Evolutionary conservation across 805 yeast species (phyloP).

Genomic region (Ogataea nonfermentans): DNA sequence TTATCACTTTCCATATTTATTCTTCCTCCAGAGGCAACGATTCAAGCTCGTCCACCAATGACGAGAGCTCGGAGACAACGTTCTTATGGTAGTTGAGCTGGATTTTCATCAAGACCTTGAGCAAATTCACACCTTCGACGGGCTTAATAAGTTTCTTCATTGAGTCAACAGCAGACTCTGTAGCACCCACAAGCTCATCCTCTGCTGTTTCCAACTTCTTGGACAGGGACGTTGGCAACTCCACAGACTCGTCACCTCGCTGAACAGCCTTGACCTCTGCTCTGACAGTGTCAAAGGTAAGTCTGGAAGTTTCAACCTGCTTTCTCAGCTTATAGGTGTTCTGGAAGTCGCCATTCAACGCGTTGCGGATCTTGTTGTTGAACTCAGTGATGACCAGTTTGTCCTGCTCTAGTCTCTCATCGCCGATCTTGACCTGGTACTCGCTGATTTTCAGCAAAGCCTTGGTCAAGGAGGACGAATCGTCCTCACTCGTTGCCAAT

Average conservation of each 20-base stretch:
- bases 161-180: conserved; percentile 72
- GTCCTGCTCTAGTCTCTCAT: conserved; percentile 70
- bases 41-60: conserved; percentile 44
- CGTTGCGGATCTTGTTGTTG: conserved; percentile 51
- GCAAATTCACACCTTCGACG: conserved; percentile 57
- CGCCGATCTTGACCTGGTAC: conserved; percentile 61
- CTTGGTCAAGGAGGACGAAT: conserved; percentile 49
- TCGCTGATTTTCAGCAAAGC: conserved; percentile 56
- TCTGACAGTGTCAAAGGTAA: conserved; percentile 67
- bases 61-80: conserved; percentile 48
- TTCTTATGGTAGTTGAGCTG: conserved; percentile 64
- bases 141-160: conserved; percentile 74
- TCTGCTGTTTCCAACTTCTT: conserved; percentile 57
- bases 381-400: conserved; percentile 56
- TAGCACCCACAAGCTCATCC: conserved; percentile 78
- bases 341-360: conserved; percentile 57
- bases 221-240: conserved; percentile 49
- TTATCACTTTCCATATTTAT: conserved; percentile 5
- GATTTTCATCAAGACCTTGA: conserved; percentile 65
- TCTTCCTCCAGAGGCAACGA: conserved; percentile 45
- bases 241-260: conserved; percentile 37
- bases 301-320: conserved; percentile 67
- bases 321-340: conserved; percentile 60
- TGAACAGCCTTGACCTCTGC: conserved; percentile 46
- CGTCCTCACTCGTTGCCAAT: conserved; percentile 35